Base-by-base conservation (phyloP, 192 early-diverging fungal species). In the Coemansia sp. region DNA sequence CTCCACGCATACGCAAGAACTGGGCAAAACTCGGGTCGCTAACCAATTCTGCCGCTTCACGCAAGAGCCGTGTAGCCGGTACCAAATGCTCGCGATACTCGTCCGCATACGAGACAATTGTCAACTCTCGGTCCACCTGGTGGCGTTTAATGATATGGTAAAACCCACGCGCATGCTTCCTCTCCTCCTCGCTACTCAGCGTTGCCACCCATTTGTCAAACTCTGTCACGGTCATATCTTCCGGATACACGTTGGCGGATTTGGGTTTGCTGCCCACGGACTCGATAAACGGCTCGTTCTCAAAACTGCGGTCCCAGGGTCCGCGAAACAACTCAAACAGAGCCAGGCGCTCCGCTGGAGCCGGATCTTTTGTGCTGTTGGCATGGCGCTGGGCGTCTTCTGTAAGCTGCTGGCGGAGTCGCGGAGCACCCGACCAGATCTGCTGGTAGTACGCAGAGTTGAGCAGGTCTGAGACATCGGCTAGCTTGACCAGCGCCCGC, bases 161-260 rank as follows among this genome's bases (percentile, higher is more conserved):
- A 57, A 88, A 91, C 10, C 86, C 83, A 53, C 80, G 82, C 44
- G 90, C 90, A 12, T 81, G 61, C 34, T 65, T 62, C 24, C 61
- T 58, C 12, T 85, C 83, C 3, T 69, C 69, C 7, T 72, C 36
- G 12, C 48, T 38, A 15, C 48, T 38, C 36, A 91, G 71, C 17
- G 81, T 72, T 4, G 40, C 41, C 6, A 83, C 52, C 87, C 87
- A 91, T 12, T 56, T 48, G 21, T 79, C 56, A 46, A 87, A 91
- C 64, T 91, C 87, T 17, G 75, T 75, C 22, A 73, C 70, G 34
- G 77, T 84, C 81, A 91, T 88, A 24, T 86, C 85, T 26, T 87
- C 87, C 2, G 89, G 89, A 56, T 91, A 91, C 60, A 85, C 87
- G 57, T 89, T 88, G 41, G 77, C 87, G 2, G 79, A 78, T 35